Evolutionary conservation across 1,284 basidiomycete genomes (phyloP), one percentile per base, ranked within the genome.

Genomic region (Sanghuangporus baumii): DNA sequence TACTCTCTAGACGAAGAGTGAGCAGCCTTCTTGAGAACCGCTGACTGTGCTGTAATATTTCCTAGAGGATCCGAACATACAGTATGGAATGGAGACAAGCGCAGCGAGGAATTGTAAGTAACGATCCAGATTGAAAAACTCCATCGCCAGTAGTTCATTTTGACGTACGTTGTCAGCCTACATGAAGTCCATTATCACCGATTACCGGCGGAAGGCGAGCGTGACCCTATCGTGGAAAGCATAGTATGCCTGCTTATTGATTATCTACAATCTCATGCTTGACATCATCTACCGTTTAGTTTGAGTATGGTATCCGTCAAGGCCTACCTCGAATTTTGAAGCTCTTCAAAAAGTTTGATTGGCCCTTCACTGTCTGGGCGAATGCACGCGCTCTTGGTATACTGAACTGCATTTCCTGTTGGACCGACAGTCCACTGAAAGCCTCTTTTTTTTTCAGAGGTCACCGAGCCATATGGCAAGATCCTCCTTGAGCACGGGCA

Each of bases 301-400:
- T 69, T 26, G 74, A 74, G 63, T 77, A 74, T 59, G 76, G 76
- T 14, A 69, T 72, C 6, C 73, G 74, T 48, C 70, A 72, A 1
- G 76, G 76, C 0, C 73, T 77, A 56, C 75, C 74, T 70, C 67
- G 76, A n/a, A 62, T 59, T 5, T 40, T 52, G 46, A 62, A 71
- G 36, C 65, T 77, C 23, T 73, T 77, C 63, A 68, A 72, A 26
- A 68, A 74, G 63, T 68, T 70, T 47, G 55, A 64, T 6, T 57
- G 74, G 50, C 59, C 60, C 12, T 73, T 73, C 59, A 75, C 74
- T 40, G 65, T 68, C 40, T 75, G 73, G 69, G 69, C 72, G 20
- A 70, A 76, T 11, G 75, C 74, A 7, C 64, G 70, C 20, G 75
- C 75, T 2, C 69, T 76, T 26, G 68, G 73, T 55, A 68, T 71